Conservation (phyloP, 352 stramenopile genomes). For the Pythium utonaiense region DNA sequence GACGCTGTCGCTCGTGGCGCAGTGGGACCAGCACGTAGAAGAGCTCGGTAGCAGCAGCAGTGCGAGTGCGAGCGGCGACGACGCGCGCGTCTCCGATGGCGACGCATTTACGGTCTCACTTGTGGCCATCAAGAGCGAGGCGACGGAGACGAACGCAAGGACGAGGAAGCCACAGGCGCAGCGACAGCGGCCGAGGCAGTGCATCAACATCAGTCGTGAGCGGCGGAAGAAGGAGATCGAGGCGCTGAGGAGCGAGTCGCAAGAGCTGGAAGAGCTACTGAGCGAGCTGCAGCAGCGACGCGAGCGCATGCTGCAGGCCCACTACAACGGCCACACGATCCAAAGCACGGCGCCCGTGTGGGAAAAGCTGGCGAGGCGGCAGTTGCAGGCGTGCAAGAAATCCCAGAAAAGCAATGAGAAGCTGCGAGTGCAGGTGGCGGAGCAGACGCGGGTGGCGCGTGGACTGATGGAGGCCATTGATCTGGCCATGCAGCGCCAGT, state of each 20-base stretch:
- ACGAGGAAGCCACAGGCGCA: neutral
- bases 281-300: neutral
- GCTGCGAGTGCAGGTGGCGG: neutral
- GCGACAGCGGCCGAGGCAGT: neutral
- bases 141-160: neutral
- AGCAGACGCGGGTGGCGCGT: neutral
- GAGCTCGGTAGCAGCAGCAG: neutral
- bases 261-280: neutral
- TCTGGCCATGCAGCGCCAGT: neutral
- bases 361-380: neutral
- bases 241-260: neutral
- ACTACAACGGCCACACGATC: neutral
- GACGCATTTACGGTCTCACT: neutral
- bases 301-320: neutral
- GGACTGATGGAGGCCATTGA: neutral
- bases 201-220: neutral
- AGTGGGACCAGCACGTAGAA: neutral
- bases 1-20: slow-evolving; percentile 1
- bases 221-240: neutral
- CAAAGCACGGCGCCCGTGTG: neutral
- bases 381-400: neutral
- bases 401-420: neutral
- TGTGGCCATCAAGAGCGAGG: neutral
- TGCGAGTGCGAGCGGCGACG: neutral
- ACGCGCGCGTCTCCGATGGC: neutral